Conservation (phyloP, 2,329 filamentous ascomycete genomes). For the Zelopaecilomyces penicillatus region DNA sequence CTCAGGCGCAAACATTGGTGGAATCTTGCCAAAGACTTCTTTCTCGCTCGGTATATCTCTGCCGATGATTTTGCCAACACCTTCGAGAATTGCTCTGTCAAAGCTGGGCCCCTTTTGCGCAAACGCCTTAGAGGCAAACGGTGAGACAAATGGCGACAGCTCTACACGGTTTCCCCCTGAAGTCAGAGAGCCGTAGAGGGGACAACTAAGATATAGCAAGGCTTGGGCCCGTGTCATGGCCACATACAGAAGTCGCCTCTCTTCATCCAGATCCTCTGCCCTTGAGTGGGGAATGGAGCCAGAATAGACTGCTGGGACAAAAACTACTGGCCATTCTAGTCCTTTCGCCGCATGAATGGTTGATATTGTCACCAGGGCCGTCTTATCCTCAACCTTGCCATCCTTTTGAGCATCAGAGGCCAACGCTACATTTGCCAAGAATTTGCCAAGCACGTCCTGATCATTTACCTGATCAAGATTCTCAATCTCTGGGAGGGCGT, state of each 20-base stretch:
- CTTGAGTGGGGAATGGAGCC: slow-evolving; percentile 86
- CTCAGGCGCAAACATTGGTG: slow-evolving; percentile 47
- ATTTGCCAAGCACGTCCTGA: slow-evolving; percentile 57
- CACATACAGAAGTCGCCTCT: slow-evolving; percentile 83
- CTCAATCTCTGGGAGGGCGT: slow-evolving; percentile 58
- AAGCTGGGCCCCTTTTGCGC: slow-evolving; percentile 61
- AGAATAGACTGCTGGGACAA: slow-evolving; percentile 81
- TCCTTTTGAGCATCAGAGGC: slow-evolving; percentile 67
- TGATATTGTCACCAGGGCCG: slow-evolving; percentile 72
- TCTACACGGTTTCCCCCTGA: slow-evolving; percentile 46
- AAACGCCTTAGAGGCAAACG: slow-evolving; percentile 33
- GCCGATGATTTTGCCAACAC: slow-evolving; percentile 63
- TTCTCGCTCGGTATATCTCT: slow-evolving; percentile 50
- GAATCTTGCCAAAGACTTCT: slow-evolving; percentile 44
- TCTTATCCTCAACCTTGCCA: slow-evolving; percentile 46
- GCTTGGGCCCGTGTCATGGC: slow-evolving; percentile 92
- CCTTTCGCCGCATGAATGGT: slow-evolving; percentile 96
- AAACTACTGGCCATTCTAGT: slow-evolving; percentile 92
- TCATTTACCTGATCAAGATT: slow-evolving; percentile 62
- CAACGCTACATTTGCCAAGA: slow-evolving; percentile 85
- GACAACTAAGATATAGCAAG: slow-evolving; percentile 77
- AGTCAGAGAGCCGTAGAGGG: slow-evolving; percentile 55
- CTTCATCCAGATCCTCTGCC: slow-evolving; percentile 78
- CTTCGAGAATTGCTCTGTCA: slow-evolving; percentile 50
- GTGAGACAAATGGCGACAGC: slow-evolving; percentile 64